Base-by-base conservation (phyloP, 345 rosid genomes). In the Anastatica hierochuntica region DNA sequence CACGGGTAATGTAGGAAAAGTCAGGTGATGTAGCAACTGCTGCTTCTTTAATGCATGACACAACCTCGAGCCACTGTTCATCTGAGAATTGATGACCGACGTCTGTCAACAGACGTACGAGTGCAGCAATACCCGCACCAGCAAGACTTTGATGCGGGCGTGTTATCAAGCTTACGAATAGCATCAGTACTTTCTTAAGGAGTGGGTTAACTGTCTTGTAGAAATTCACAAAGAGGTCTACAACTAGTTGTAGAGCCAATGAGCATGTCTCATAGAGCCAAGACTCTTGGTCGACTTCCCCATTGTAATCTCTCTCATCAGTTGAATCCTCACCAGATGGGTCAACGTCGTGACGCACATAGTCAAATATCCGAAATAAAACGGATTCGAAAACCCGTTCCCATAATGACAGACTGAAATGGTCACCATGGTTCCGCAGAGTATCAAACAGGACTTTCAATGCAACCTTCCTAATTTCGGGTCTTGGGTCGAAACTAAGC, bases 211-310 rank as follows among this genome's bases (percentile, higher is more conserved):
- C 90, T n/a, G 90, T 88, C 57, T 57, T 55, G 63, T 88, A 88
- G 60, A 88, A 88, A 66, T 76, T 88, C 54, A 88, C 92, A 70
- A 88, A 88, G 48, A 88, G 92, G 78, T 88, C 97, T 42, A 88
- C 92, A 44, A 88, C 95, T 53, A 88, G 70, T 61, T 88, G 97
- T 30, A 88, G 87, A 45, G 97, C 95, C 73, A 88, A 67, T 1
- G 95, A 85, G 75, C 95, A 85, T 29, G 97, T 88, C 82, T 85
- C 97, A 63, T 88, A 88, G 44, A 88, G 83, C 97, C 95, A 88
- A 47, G 92, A 80, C 71, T 88, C 95, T 71, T 85, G 88, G 64
- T 82, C 89, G 40, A 68, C 84, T 65, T 88, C 95, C 37, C 67
- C 79, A 5, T 14, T 31, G 62, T 79, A 77, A 38, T 59, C 62